Evolutionary conservation across 306 rosid genomes (phyloP).

Genomic region (Fragaria ananassa): DNA sequence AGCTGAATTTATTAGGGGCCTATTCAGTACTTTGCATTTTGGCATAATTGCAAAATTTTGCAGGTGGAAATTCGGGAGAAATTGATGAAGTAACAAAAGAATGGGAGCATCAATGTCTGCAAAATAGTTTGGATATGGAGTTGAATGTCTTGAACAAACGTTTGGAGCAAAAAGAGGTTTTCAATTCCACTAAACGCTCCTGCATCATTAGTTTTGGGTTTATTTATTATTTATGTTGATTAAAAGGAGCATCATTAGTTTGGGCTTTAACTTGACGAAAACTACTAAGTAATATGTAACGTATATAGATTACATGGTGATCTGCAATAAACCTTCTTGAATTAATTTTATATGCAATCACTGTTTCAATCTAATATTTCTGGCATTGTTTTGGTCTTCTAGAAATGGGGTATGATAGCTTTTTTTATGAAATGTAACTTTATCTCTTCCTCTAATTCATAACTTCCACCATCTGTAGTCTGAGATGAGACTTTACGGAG

Average conservation of each 20-base stretch:
- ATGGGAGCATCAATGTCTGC: constrained; percentile 64
- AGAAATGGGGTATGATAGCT: neutral
- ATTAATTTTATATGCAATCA: neutral
- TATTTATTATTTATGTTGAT: no score
- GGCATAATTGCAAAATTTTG: constrained; percentile 16
- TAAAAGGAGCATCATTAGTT: neutral
- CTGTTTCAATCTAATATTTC: constrained; percentile 9
- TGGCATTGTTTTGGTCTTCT: constrained; percentile 11
- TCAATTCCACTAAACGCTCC: constrained; percentile 9
- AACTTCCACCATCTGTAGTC: constrained; percentile 39
- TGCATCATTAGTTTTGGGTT: neutral
- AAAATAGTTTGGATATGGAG: constrained; percentile 69
- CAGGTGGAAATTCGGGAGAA: constrained; percentile 55
- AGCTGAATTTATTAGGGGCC: constrained; percentile 12
- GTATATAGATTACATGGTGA: neutral
- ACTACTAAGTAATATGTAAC: neutral
- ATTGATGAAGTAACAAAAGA: constrained; percentile 58
- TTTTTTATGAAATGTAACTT: constrained; percentile 9
- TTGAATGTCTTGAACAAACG: constrained; percentile 67
- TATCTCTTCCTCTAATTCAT: constrained; percentile 19
- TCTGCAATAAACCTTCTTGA: neutral
- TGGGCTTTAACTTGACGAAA: neutral
- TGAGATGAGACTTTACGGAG: constrained; percentile 67
- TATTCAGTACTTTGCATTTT: constrained; percentile 24
- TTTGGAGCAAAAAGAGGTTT: constrained; percentile 84